These are phyloP conservation scores for Musa troglodytarum DNA, from an alignment of 176 grass and related monocot genomes.

Conservation along the genomic window DNA sequence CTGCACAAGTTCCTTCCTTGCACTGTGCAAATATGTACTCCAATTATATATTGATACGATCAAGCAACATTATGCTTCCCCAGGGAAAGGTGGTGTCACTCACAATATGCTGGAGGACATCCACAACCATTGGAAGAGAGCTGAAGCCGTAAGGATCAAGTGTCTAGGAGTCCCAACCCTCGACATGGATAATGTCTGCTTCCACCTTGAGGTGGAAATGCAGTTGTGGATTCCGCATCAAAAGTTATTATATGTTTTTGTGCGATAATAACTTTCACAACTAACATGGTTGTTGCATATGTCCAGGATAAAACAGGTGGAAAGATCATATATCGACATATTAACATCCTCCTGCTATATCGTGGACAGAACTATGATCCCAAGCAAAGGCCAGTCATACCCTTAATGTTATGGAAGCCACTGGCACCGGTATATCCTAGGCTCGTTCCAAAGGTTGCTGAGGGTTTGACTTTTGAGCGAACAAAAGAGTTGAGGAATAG, in stretches of 20 bases:
- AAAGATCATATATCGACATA: conserved; percentile 58
- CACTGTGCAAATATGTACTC: background rate
- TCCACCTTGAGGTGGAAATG: conserved; percentile 61
- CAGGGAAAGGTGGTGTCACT: conserved; percentile 93
- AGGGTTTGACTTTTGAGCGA: conserved; percentile 61
- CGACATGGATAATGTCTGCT: conserved; percentile 84
- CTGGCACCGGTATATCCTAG: conserved; percentile 69
- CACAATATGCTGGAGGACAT: conserved; percentile 98
- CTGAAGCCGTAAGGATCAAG: conserved; percentile 68
- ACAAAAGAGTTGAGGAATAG: conserved; percentile 84
- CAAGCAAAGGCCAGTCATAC: conserved; percentile 71
- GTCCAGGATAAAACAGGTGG: conserved; percentile 80
- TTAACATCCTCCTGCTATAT: conserved; percentile 57
- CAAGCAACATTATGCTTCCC: background rate
- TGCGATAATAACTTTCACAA: background rate
- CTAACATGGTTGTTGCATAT: background rate
- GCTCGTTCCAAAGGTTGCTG: conserved; percentile 73
- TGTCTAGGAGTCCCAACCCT: conserved; percentile 81
- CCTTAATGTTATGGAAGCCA: conserved; percentile 92
- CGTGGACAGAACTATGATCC: conserved; percentile 80
- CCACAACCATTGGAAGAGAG: conserved; percentile 74
- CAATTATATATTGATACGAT: background rate
- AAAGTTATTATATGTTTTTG: background rate
- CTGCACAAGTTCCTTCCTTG: background rate
- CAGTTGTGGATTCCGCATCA: background rate